Conservation (phyloP, 1,284 basidiomycete species). For the Lignosus rhinocerotis region DNA sequence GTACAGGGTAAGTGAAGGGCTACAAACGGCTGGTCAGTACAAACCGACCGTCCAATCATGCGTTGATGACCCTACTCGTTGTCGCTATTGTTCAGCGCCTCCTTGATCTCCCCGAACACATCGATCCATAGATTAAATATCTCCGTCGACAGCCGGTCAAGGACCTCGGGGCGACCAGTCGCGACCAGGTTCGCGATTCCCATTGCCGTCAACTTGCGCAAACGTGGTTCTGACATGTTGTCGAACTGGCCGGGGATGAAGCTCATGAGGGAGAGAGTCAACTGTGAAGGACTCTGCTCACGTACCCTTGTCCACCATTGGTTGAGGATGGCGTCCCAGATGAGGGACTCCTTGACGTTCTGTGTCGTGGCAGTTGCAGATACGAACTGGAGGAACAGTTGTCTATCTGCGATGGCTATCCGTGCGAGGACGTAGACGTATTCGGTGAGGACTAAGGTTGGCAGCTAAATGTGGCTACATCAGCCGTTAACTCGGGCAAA, state of each 20-base stretch:
- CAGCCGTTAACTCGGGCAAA: background rate
- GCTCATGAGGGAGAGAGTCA: background rate
- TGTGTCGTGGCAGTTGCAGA: slow-evolving; percentile 52
- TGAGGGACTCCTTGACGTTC: slow-evolving; percentile 48
- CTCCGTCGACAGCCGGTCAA: slow-evolving; percentile 68
- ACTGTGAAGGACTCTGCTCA: slow-evolving; percentile 3
- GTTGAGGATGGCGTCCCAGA: slow-evolving; percentile 69
- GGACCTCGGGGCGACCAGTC: slow-evolving; percentile 67
- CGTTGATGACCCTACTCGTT: slow-evolving; percentile 33
- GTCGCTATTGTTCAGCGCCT: slow-evolving; percentile 48
- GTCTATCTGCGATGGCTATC: slow-evolving; percentile 61
- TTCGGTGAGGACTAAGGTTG: slow-evolving; percentile 59
- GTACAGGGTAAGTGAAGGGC: slow-evolving; percentile 45
- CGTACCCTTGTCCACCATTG: slow-evolving; percentile 79
- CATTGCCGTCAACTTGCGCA: slow-evolving; percentile 74
- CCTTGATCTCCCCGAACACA: slow-evolving; percentile 85
- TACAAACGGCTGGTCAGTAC: background rate
- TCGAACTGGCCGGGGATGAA: slow-evolving; percentile 61
- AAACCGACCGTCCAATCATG: too few relatives aligned
- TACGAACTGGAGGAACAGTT: slow-evolving; percentile 68
- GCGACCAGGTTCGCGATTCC: slow-evolving; percentile 73
- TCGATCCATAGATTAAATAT: slow-evolving; percentile 90
- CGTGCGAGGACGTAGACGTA: slow-evolving; percentile 70
- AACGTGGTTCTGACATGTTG: slow-evolving; percentile 77
- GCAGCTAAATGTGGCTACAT: slow-evolving; percentile 40